These are phyloP conservation scores for Monascus purpureus DNA, from an alignment of 495 filamentous ascomycete genomes.

Conservation along the genomic window DNA sequence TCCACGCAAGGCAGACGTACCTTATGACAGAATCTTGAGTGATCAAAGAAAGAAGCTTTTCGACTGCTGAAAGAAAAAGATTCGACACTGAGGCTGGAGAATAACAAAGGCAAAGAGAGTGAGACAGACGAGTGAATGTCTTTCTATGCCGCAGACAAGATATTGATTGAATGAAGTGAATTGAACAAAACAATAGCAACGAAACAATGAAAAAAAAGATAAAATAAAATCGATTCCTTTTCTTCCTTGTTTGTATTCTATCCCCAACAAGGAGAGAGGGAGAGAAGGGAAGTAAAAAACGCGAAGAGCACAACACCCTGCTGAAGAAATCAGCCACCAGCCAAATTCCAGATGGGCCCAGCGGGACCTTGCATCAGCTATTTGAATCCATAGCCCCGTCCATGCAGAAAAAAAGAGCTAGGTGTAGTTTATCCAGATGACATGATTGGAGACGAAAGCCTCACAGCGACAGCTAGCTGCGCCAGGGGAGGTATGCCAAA, in stretches of 20 bases:
- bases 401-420: conserved; percentile 1
- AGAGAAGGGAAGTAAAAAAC: not conserved
- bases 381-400: too few relatives aligned
- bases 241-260: too few relatives aligned
- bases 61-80: too few relatives aligned
- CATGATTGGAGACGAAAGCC: not conserved
- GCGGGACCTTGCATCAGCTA: too few relatives aligned
- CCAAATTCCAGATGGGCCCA: too few relatives aligned
- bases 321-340: not conserved
- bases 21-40: not conserved
- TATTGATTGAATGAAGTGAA: not conserved
- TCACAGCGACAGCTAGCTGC: not conserved
- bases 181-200: not conserved
- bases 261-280: not conserved
- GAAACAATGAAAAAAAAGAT: conserved; percentile 3
- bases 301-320: not conserved
- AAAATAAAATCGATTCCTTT: too few relatives aligned
- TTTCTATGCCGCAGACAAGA: not conserved
- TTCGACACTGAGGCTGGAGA: too few relatives aligned
- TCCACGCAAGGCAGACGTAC: not conserved
- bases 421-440: not conserved
- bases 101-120: conserved; percentile 1
- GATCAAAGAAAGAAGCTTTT: not conserved
- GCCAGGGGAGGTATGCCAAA: not conserved
- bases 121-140: conserved; percentile 1